These are phyloP conservation scores for Pneumocystis carinii DNA, from an alignment of 1,139 yeast genomes.

Conservation along the genomic window DNA sequence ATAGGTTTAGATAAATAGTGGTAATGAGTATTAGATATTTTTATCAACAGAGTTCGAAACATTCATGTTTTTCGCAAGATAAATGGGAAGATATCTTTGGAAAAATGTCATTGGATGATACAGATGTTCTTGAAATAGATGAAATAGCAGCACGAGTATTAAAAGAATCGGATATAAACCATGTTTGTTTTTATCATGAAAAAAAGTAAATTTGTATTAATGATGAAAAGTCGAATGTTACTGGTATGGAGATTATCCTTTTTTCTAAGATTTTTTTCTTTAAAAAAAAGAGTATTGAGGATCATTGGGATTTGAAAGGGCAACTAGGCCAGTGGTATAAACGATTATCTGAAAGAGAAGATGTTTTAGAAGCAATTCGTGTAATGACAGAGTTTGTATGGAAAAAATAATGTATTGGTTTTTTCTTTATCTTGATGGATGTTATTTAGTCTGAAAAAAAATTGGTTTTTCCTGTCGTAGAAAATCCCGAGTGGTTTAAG, in stretches of 20 bases:
- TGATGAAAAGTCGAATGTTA: too few relatives aligned
- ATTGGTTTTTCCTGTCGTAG: not conserved
- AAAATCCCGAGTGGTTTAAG: not conserved
- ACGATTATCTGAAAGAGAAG: conserved; percentile 39
- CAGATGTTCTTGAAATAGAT: not conserved
- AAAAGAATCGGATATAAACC: not conserved
- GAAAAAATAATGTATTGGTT: not conserved
- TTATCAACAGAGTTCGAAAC: not conserved
- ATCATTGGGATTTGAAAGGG: too few relatives aligned
- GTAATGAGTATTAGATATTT: not conserved
- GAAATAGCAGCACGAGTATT: not conserved
- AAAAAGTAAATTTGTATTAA: not conserved
- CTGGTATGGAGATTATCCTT: too few relatives aligned
- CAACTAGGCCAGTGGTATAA: conserved; percentile 22
- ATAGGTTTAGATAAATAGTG: not conserved
- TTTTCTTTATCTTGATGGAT: not conserved
- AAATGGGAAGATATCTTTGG: too few relatives aligned
- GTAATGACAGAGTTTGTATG: conserved; percentile 28
- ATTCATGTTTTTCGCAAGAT: too few relatives aligned
- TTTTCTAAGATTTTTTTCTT: too few relatives aligned
- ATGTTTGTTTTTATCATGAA: not conserved
- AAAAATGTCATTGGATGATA: too few relatives aligned
- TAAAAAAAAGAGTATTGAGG: too few relatives aligned
- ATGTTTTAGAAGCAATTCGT: conserved; percentile 23
- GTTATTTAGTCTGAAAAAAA: not conserved